Evolutionary conservation across 371 early-diverging fungal genomes (phyloP).

Genomic region (Capillidium rhysosporum): DNA sequence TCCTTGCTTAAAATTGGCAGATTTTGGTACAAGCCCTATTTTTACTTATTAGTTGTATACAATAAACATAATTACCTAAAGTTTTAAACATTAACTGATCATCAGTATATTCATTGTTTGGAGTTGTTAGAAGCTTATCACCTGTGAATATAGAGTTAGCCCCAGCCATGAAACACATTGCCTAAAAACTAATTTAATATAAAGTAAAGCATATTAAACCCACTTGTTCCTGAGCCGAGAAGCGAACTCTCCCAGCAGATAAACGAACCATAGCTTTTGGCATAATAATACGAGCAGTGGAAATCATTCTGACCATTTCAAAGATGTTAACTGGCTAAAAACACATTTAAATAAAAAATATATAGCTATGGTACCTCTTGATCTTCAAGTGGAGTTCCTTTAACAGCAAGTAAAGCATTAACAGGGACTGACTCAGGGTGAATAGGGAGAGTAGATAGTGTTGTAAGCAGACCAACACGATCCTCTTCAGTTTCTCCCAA

Average conservation of each 20-base stretch:
- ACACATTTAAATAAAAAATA: neutral
- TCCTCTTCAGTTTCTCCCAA: constrained; percentile 56
- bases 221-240: constrained; percentile 46
- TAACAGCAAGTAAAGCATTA: constrained; percentile 63
- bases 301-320: constrained; percentile 75
- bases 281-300: constrained; percentile 70
- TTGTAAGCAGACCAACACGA: constrained; percentile 57
- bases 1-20: constrained; percentile 39
- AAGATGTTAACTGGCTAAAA: constrained; percentile 53
- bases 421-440: constrained; percentile 78
- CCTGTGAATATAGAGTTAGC: constrained; percentile 80
- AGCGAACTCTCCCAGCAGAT: constrained; percentile 65
- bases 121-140: constrained; percentile 68
- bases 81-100: constrained; percentile 60
- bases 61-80: constrained; percentile 22
- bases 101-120: constrained; percentile 50
- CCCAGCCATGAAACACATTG: constrained; percentile 68
- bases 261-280: constrained; percentile 68
- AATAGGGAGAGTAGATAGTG: constrained; percentile 44
- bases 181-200: constrained; percentile 10
- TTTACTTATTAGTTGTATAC: neutral
- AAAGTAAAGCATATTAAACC: neutral
- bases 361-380: constrained; percentile 24
- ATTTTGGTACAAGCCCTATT: constrained; percentile 41
- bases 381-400: constrained; percentile 61